Base-by-base conservation (phyloP, 129 eudicot species). In the Flaveria trinervia region DNA sequence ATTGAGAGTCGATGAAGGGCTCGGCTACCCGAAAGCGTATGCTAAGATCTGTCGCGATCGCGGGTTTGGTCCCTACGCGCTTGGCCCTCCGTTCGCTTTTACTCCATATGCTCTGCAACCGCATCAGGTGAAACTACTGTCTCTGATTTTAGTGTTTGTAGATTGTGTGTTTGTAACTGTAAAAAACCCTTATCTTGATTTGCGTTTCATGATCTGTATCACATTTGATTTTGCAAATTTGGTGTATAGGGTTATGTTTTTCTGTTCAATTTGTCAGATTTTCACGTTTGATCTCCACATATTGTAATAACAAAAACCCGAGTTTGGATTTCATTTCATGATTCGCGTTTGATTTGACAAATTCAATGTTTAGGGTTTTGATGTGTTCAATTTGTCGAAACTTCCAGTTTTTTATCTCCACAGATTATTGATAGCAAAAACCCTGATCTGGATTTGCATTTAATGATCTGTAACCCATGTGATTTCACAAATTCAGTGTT, bases 81-180 rank as follows among this genome's bases (percentile, higher is more conserved):
- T 78, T 72, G 98, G 96, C 68, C 98, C 98, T 72, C 98, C 98
- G 55, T 88, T 80, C 73, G 82, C 97, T 79, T 90, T 80, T 89
- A 81, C 86, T 41, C 97, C 98, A 14, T 88, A 82, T 46, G 65
- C 82, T 39, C 84, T 86, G 23, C 82, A 79, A 28, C 74, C 79
- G 49, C 77, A 79, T 18, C 86, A 93, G 98, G 98, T 90, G 84
- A 46, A 25, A 14, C 9, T 3, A 22, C 2, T 2, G 33, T 70
- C 7, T 36, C 7, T 36, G 41, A 36, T 36, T 0, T 45, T 45
- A 12, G 49, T 45, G 1, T 45, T 45, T 12, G 13, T 12, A 0
- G 49, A 9, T 45, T 45, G 49, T 45, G 49, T 45, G 7, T 14
- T 51, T 51, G 57, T 51, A n/a, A 17, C n/a, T 2, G 57, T 51